These are phyloP conservation scores for Goffeauzyma gilvescens DNA, from an alignment of 768 basidiomycete species.

Conservation along the genomic window DNA sequence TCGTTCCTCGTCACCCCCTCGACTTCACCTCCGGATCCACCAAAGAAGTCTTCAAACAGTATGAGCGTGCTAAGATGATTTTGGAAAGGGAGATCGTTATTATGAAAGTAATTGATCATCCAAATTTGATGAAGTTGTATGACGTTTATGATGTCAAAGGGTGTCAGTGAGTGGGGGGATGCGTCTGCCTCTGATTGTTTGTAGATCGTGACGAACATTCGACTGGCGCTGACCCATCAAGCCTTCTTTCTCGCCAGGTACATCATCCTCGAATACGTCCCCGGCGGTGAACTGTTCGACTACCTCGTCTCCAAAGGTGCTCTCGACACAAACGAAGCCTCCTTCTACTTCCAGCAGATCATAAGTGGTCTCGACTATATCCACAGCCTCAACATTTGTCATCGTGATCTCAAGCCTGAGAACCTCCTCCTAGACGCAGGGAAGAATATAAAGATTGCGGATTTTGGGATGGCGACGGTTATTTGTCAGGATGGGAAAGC, in stretches of 20 bases:
- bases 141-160: conserved; percentile 86
- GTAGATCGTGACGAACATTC: too few relatives aligned
- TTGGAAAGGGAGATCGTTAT: conserved; percentile 90
- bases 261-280: conserved; percentile 82
- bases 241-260: conserved; percentile 34
- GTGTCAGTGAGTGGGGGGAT: conserved; percentile 41
- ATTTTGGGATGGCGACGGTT: conserved; percentile 97
- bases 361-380: conserved; percentile 89
- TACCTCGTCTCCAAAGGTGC: conserved; percentile 77
- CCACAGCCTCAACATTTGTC: conserved; percentile 91
- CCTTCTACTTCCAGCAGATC: conserved; percentile 86
- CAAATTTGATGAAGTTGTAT: conserved; percentile 84
- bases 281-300: conserved; percentile 92
- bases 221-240: too few relatives aligned
- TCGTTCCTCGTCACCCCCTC: conserved; percentile 48
- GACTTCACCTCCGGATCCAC: conserved; percentile 23
- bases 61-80: conserved; percentile 52
- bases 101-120: conserved; percentile 99
- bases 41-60: too few relatives aligned
- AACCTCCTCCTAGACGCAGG: conserved; percentile 65
- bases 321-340: conserved; percentile 59
- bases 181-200: too few relatives aligned
- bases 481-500: conserved; percentile 45
- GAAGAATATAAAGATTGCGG: conserved; percentile 74
- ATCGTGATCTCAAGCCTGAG: conserved; percentile 95